Evolutionary conservation across 2,329 filamentous ascomycete species (phyloP).

Genomic region (Aaosphaeria pasadenensis): DNA sequence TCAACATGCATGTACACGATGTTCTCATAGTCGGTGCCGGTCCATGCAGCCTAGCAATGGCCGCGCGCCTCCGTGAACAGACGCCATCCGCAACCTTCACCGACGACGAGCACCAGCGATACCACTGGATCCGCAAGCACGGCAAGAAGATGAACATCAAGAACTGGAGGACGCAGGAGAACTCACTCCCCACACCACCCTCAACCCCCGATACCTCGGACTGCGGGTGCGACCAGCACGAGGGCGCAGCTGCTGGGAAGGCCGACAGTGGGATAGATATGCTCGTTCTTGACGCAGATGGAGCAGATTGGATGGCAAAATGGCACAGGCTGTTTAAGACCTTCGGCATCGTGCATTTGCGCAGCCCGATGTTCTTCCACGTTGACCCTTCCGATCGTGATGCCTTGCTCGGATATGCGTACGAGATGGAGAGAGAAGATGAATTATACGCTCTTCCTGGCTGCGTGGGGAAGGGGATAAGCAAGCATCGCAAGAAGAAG

Average conservation of each 20-base stretch:
- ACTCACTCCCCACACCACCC: constrained; percentile 22
- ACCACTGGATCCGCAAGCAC: constrained; percentile 71
- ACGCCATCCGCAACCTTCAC: constrained; percentile 79
- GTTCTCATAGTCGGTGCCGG: constrained; percentile 73
- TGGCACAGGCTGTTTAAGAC: constrained; percentile 69
- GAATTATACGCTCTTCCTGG: constrained; percentile 69
- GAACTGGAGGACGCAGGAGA: constrained; percentile 44
- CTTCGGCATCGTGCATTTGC: constrained; percentile 67
- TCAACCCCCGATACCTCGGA: constrained; percentile 12
- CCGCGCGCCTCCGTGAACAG: constrained; percentile 67
- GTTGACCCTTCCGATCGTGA: constrained; percentile 74
- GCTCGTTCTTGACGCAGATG: constrained; percentile 65
- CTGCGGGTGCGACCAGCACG: constrained; percentile 5
- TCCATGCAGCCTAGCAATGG: constrained; percentile 70
- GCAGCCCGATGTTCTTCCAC: constrained; percentile 83
- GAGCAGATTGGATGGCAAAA: constrained; percentile 63
- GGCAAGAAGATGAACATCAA: constrained; percentile 58
- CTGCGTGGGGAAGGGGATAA: constrained; percentile 75
- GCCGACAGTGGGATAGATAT: constrained; percentile 17
- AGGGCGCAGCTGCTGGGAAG: constrained; percentile 4
- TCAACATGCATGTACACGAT: constrained; percentile 50
- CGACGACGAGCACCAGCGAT: constrained; percentile 78
- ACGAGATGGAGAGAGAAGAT: constrained; percentile 56
- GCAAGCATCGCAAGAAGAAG: constrained; percentile 73
- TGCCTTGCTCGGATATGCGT: constrained; percentile 66